phyloP scores from a whole-genome alignment of 371 early-diverging fungal genomes.

The Actinomortierella wolfii region DNA sequence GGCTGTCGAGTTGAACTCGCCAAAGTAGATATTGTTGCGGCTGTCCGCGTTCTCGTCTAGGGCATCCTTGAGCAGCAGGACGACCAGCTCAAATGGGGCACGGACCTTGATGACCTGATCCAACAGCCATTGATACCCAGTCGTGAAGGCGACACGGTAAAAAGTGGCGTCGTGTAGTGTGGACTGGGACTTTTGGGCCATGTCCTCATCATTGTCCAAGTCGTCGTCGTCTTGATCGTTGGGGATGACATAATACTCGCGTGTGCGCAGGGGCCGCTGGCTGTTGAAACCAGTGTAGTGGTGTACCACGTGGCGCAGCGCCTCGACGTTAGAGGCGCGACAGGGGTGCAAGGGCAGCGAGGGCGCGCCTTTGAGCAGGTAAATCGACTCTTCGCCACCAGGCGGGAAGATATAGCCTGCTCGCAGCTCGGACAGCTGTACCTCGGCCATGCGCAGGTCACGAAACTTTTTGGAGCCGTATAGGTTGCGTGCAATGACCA shows the following conservation, averaged over 20 bases:
- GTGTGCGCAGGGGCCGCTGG: conserved; percentile 33
- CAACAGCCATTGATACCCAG: conserved; percentile 43
- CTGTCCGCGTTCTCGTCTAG: conserved; percentile 39
- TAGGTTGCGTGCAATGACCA: conserved; percentile 40
- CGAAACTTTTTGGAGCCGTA: conserved; percentile 46
- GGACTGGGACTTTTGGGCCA: conserved; percentile 1
- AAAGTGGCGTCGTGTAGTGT: conserved; percentile 18
- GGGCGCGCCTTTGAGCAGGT: conserved; percentile 41
- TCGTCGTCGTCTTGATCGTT: conserved; percentile 11
- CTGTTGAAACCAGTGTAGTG: conserved; percentile 42
- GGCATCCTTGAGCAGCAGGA: conserved; percentile 41
- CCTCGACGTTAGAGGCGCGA: conserved; percentile 45
- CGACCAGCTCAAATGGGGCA: conserved; percentile 37
- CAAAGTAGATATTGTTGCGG: conserved; percentile 34
- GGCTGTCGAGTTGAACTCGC: conserved; percentile 25
- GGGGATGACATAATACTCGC: conserved; percentile 34
- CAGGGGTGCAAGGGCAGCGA: conserved; percentile 41
- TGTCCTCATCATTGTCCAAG: background rate
- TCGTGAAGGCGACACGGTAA: conserved; percentile 31
- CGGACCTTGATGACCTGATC: conserved; percentile 44
- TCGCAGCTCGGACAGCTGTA: conserved; percentile 35
- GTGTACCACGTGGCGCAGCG: conserved; percentile 47
- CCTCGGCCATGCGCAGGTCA: conserved; percentile 40
- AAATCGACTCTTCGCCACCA: conserved; percentile 45
- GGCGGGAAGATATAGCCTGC: conserved; percentile 40